A percentile compares a stretch with the other conserved stretches of the same genome.
phyloP scores from a whole-genome alignment of 805 yeast species.

The Candida arabinofermentans region DNA sequence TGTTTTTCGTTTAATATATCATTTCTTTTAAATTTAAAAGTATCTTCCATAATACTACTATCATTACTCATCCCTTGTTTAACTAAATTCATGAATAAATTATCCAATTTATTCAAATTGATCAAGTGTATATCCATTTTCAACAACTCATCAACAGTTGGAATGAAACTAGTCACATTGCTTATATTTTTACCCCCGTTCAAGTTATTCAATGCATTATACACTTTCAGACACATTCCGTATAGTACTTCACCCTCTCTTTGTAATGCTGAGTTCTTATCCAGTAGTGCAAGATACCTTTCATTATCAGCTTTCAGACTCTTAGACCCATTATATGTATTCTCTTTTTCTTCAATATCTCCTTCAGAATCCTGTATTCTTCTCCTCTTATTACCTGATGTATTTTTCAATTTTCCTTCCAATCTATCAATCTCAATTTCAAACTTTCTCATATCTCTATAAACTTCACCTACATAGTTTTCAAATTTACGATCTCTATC shows the following conservation, averaged over 20 bases:
- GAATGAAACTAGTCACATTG: slow-evolving; percentile 9
- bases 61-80: slow-evolving; percentile 12
- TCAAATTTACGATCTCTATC: slow-evolving; percentile 17
- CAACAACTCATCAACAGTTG: slow-evolving; percentile 15
- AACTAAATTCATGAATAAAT: slow-evolving; percentile 14
- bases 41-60: slow-evolving; percentile 22
- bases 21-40: slow-evolving; percentile 20
- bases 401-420: slow-evolving; percentile 8
- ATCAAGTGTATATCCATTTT: slow-evolving; percentile 9
- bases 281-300: too few species aligned
- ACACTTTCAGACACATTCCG: slow-evolving; percentile 11
- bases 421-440: slow-evolving; percentile 15
- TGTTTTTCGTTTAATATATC: slow-evolving; percentile 11
- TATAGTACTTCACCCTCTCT: background rate
- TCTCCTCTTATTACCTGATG: slow-evolving; percentile 5
- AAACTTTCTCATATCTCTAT: slow-evolving; percentile 18
- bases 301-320: too few species aligned
- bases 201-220: slow-evolving; percentile 9
- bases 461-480: slow-evolving; percentile 17
- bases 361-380: background rate
- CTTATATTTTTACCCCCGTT: background rate
- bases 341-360: background rate
- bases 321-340: too few species aligned
- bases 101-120: slow-evolving; percentile 15
- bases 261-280: background rate